Base-by-base conservation (phyloP, 805 yeast species). In the Scheffersomyces stipitis region DNA sequence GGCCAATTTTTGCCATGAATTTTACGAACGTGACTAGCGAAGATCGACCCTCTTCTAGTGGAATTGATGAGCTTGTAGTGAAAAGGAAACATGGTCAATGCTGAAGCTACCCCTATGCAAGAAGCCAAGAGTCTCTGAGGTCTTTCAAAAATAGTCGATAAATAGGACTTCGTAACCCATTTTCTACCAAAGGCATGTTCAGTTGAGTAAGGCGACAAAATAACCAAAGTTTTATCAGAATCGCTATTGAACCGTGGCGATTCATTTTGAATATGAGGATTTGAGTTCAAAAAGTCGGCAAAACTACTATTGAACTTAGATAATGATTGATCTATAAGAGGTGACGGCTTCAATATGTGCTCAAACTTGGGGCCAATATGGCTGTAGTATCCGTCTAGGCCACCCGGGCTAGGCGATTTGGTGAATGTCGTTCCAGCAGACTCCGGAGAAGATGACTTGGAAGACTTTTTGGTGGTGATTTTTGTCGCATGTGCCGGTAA, bases 1-100 rank as follows among this genome's bases (percentile, higher is more conserved):
- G 87, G 85, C 91, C 93, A 86, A 28, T 75, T 69, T n/a, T 59
- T 57, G 2, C 95, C 95, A 51, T 86, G 96, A 14, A 86, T 81
- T 42, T 71, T 73, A 31, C 70, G 44, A 3, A 86, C 91, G 55
- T 85, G 89, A 3, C 76, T 69, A 4, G 81, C 58, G 15, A 66
- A 60, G 14, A 83, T 56, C 1, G 81, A 66, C 0, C 80, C 69
- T 31, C 66, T 65, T 42, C 69, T 68, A 5, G 69, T 58, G 3
- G 78, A 69, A 37, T 78, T 71, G 29, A 63, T 56, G 10, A 83
- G 49, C 10, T 71, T 68, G 48, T 75, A 83, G 32, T 73, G 66
- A 28, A 77, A 77, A 0, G 90, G 89, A 42, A 69, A 76, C 76
- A 79, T 73, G 2, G 89, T 72, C 15, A 81, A 54, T 0, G 95